These are phyloP conservation scores for Sphagnurus paluster DNA, from an alignment of 1,284 basidiomycete species.

Conservation along the genomic window DNA sequence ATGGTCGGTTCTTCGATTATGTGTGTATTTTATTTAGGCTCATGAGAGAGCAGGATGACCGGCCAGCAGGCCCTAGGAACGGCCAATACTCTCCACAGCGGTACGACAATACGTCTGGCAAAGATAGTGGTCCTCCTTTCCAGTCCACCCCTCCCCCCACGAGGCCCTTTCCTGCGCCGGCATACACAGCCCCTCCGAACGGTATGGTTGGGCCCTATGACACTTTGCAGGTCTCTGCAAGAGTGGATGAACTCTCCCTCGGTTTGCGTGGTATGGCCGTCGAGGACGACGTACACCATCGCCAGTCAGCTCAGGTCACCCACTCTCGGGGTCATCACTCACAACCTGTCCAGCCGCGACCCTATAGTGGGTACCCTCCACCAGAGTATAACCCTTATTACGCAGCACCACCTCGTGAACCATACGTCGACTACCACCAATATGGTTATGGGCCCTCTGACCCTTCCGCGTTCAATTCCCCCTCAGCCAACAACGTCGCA, in stretches of 20 bases:
- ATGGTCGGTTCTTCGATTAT: slow-evolving; percentile 35
- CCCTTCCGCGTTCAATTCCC: slow-evolving; percentile 47
- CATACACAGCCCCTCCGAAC: slow-evolving; percentile 31
- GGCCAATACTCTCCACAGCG: slow-evolving; percentile 55
- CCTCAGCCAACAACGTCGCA: slow-evolving; percentile 26
- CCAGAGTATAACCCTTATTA: slow-evolving; percentile 61
- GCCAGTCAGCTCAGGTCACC: slow-evolving; percentile 30
- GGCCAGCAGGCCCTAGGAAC: slow-evolving; percentile 40
- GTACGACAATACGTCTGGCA: slow-evolving; percentile 46
- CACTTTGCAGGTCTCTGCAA: slow-evolving; percentile 38
- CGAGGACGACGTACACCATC: slow-evolving; percentile 54
- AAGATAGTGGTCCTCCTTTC: slow-evolving; percentile 40
- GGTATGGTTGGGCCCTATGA: slow-evolving; percentile 38
- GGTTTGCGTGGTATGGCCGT: slow-evolving; percentile 67
- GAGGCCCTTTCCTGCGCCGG: slow-evolving; percentile 35
- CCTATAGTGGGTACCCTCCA: slow-evolving; percentile 52
- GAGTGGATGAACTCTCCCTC: slow-evolving; percentile 55
- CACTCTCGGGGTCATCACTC: slow-evolving; percentile 32
- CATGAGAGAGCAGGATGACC: slow-evolving; percentile 45
- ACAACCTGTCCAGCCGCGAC: slow-evolving; percentile 42
- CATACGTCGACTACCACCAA: slow-evolving; percentile 48
- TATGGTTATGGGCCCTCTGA: slow-evolving; percentile 57
- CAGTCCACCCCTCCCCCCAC: slow-evolving; percentile 42
- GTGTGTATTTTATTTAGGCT: slow-evolving; percentile 21
- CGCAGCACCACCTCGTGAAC: slow-evolving; percentile 43